Evolutionary conservation across 192 early-diverging fungal genomes (phyloP).

Genomic region (Backusella australiensis): DNA sequence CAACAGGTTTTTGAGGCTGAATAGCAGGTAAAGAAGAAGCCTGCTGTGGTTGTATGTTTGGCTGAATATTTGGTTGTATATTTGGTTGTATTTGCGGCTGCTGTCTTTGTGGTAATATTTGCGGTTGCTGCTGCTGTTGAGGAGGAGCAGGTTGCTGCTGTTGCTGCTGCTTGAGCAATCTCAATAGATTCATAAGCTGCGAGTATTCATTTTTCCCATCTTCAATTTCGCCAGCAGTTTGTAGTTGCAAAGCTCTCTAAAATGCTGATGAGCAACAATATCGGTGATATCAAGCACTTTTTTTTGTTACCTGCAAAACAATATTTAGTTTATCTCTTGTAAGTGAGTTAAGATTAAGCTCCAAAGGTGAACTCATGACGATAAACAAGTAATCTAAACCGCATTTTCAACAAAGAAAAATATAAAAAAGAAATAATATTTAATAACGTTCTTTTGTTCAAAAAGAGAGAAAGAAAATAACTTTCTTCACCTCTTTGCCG

Average conservation of each 20-base stretch:
- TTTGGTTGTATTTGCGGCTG: not conserved
- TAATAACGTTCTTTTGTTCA: not conserved
- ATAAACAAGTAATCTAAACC: not conserved
- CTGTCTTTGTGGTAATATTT: constrained; percentile 5
- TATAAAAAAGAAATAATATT: not conserved
- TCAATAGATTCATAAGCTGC: constrained; percentile 57
- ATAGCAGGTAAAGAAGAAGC: not conserved
- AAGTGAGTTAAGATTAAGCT: constrained; percentile 16
- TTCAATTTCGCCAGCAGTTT: constrained; percentile 65
- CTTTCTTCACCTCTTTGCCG: constrained; percentile 7
- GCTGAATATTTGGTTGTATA: not conserved
- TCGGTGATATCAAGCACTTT: not conserved
- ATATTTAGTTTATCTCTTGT: constrained; percentile 28
- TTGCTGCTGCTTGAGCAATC: constrained; percentile 30
- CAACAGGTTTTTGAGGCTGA: not conserved
- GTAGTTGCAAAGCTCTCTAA: constrained; percentile 30
- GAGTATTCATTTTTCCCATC: constrained; percentile 72
- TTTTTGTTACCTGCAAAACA: constrained; percentile 22
- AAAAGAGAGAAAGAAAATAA: constrained; percentile 1
- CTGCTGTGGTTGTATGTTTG: not conserved
- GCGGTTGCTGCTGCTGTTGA: constrained; percentile 29
- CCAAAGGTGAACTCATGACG: constrained; percentile 3
- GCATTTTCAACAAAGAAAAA: not conserved
- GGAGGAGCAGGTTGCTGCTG: constrained; percentile 24
- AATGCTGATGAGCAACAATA: not conserved